Evolutionary conservation across 306 rosid genomes (phyloP), one percentile per base, ranked within the genome.

Genomic region (Cicer bijugum): DNA sequence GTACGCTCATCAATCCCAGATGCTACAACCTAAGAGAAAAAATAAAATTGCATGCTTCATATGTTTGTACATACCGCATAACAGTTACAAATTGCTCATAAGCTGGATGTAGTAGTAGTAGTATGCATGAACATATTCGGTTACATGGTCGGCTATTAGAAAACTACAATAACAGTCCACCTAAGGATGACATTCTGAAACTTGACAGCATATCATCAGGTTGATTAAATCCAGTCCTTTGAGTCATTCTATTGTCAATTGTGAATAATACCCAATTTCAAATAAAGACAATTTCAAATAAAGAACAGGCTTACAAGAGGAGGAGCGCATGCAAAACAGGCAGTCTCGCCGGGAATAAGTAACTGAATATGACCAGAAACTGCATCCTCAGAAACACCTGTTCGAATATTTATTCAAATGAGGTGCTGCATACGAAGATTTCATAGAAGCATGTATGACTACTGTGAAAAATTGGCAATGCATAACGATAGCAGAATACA

Each of bases 301-400:
- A 81, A 67, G 14, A 45, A 45, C 42, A 50, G 58, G 23, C 89
- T 47, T 71, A 94, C 99, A 91, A 94, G 78, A 82, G 98, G 98
- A 69, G 99, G 97, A 66, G 99, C 97, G 75, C 99, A 91, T 60
- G 99, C 99, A 87, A 94, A 94, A 87, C 99, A 94, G 55, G 97
- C 99, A 75, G 90, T 91, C 86, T 94, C 99, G 62, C 99, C 97
- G 38, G 97, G 99, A 59, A 94, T 82, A 63, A 94, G 82, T 82
- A 94, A 72, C 85, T 94, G 99, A 84, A 94, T 94, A 81, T 91
- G 97, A 76, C 99, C 96, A 51, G 99, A 94, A 79, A 94, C 99
- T 39, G 97, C 97, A 77, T 94, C 97, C 89, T 91, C 99, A 14
- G 99, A 94, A 47, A 94, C 97, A 80, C 99, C 99, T 91, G 88